phyloP scores from a whole-genome alignment of 768 basidiomycete genomes.

The Boletus rubropictus region DNA sequence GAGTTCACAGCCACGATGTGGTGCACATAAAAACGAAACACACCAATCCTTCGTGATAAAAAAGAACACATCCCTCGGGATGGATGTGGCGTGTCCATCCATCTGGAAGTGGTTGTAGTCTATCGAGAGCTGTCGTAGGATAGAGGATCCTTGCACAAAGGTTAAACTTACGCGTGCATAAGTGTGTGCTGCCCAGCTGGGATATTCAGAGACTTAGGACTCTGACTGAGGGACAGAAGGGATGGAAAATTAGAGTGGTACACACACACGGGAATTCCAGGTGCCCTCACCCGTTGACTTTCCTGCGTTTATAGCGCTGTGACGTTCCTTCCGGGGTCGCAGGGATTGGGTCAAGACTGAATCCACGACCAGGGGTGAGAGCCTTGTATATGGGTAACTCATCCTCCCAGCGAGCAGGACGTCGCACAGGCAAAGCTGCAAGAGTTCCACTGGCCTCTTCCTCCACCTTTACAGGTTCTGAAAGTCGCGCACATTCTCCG shows the following conservation, averaged over 20 bases:
- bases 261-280: not conserved
- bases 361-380: not conserved
- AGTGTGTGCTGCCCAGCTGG: not conserved
- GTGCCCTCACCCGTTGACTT: not conserved
- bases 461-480: no score
- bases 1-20: not conserved
- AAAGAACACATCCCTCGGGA: not conserved
- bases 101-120: not conserved
- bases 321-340: not conserved
- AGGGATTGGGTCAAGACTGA: not conserved
- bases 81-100: not conserved
- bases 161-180: not conserved
- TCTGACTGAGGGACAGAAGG: not conserved
- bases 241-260: not conserved
- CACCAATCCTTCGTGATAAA: not conserved
- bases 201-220: not conserved
- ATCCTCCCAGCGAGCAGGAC: not conserved
- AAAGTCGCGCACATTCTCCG: not conserved
- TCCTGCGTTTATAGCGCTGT: not conserved
- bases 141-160: not conserved
- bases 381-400: not conserved
- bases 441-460: not conserved
- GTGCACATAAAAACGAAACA: not conserved
- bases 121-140: not conserved
- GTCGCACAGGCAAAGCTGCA: not conserved